Conservation (phyloP, 768 basidiomycete species). For the Lepiota brunneoincarnata region DNA sequence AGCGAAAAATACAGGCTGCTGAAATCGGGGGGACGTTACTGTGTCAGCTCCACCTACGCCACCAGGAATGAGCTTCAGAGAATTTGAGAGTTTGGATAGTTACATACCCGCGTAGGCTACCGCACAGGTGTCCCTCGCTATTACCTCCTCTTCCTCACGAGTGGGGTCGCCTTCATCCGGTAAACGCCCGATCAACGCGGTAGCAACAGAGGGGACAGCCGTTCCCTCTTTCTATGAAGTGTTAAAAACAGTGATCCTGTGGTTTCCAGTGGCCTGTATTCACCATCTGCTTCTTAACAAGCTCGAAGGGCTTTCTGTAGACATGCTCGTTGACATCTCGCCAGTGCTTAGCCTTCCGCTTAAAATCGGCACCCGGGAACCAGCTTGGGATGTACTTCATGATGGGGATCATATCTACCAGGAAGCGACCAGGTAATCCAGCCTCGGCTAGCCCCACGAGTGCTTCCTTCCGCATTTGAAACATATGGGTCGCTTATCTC, state of each 20-base stretch:
- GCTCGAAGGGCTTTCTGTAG: background rate
- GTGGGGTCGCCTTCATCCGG: background rate
- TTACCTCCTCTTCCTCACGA: conserved; percentile 5
- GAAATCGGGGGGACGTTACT: background rate
- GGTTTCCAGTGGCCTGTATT: background rate
- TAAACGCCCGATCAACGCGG: conserved; percentile 6
- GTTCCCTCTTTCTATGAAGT: conserved; percentile 1
- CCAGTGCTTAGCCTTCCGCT: conserved; percentile 14
- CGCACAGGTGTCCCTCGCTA: conserved; percentile 8
- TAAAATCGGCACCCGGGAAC: conserved; percentile 35
- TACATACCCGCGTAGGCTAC: conserved; percentile 4
- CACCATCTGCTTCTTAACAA: conserved; percentile 3
- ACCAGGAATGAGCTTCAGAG: background rate
- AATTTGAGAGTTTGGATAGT: background rate
- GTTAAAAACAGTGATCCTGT: background rate
- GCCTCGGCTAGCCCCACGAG: conserved; percentile 20
- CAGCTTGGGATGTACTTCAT: conserved; percentile 31
- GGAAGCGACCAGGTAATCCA: conserved; percentile 18
- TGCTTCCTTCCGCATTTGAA: conserved; percentile 26
- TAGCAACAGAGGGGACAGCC: conserved; percentile 5
- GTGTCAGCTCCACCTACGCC: background rate
- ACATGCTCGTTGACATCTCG: background rate
- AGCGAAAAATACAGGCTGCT: background rate
- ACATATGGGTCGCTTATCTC: conserved; percentile 34
- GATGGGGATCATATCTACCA: conserved; percentile 14